Evolutionary conservation across 2,329 filamentous ascomycete genomes (phyloP), one percentile per base, ranked within the genome.

Genomic region (Onygenales sp.): DNA sequence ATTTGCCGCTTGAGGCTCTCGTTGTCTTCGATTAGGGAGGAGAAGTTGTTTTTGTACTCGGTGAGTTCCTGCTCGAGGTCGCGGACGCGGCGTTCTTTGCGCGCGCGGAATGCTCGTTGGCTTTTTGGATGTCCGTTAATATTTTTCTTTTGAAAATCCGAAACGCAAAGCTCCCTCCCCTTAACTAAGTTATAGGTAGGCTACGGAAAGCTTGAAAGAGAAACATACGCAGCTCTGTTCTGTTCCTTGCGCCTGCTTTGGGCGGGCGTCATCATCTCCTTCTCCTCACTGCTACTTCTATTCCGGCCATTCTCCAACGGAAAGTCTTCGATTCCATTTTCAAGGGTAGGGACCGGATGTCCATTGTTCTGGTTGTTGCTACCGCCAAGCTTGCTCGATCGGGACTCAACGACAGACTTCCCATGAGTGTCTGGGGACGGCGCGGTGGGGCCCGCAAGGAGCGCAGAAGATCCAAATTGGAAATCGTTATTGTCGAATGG

Each of bases 61-160:
- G 82, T 85, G 32, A 97, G 83, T 68, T 95, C 93, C 54, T 83
- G 81, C 71, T 97, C 91, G 27, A 97, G 84, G 57, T 97, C 90
- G 68, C 91, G 91, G 58, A 97, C 90, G 65, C 95, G 91, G 54
- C 85, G 86, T 69, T 97, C 92, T 71, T 97, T 97, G 61, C 92
- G 86, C 71, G 97, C 92, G 56, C 92, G 89, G 70, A 97, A 97
- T 35, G 93, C 92, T 62, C 92, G 86, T 78, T 97, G 93, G 47
- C 92, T 96, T 55, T 54, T 49, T n/a, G 11, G 13, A 43, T 35
- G 27, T 42, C n/a, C 38, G n/a, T 36, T 31, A 35, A 31, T 32
- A 17, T 44, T 44, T 46, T 14, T 53, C 27, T 44, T 38, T 53
- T 42, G n/a, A 17, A 32, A 14, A 17, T 14, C 21, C 39, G 17